Evolutionary conservation across 768 basidiomycete genomes (phyloP).

Genomic region (Suillus paluster): DNA sequence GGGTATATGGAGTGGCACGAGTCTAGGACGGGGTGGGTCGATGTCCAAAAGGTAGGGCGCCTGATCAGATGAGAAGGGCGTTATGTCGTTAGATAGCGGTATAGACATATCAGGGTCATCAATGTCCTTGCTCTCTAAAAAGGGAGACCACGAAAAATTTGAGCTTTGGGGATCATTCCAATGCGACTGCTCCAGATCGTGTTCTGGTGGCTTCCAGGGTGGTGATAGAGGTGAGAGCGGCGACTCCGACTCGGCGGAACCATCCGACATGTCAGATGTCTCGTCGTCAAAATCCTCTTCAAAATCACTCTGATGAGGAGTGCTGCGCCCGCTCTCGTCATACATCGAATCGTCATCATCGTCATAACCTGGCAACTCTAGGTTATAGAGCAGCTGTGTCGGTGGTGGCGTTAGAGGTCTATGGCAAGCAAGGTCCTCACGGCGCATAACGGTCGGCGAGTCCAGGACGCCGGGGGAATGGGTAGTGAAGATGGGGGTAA

Average conservation of each 20-base stretch:
- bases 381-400: conserved; percentile 42
- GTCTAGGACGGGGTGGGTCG: conserved; percentile 17
- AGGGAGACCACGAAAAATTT: conserved; percentile 23
- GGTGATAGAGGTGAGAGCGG: conserved; percentile 43
- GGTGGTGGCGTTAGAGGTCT: conserved; percentile 48
- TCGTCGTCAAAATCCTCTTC: conserved; percentile 23
- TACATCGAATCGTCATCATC: conserved; percentile 18
- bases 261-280: conserved; percentile 20
- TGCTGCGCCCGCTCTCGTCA: conserved; percentile 19
- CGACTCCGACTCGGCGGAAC: conserved; percentile 15
- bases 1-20: conserved; percentile 30
- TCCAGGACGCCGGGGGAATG: conserved; percentile 38
- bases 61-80: conserved; percentile 18
- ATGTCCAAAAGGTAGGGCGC: conserved; percentile 31
- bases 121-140: conserved; percentile 16
- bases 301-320: conserved; percentile 17
- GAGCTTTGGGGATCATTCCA: conserved; percentile 20
- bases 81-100: conserved; percentile 16
- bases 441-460: conserved; percentile 39
- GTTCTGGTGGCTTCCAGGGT: conserved; percentile 28
- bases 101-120: conserved; percentile 7
- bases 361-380: conserved; percentile 42
- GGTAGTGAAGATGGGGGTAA: conserved; percentile 24
- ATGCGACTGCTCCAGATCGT: conserved; percentile 16
- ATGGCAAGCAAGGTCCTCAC: conserved; percentile 32